Percentiles rank a stretch among this genome's conserved stretches.
Evolutionary conservation across 306 rosid genomes (phyloP).

Genomic region (Trifolium dubium): DNA sequence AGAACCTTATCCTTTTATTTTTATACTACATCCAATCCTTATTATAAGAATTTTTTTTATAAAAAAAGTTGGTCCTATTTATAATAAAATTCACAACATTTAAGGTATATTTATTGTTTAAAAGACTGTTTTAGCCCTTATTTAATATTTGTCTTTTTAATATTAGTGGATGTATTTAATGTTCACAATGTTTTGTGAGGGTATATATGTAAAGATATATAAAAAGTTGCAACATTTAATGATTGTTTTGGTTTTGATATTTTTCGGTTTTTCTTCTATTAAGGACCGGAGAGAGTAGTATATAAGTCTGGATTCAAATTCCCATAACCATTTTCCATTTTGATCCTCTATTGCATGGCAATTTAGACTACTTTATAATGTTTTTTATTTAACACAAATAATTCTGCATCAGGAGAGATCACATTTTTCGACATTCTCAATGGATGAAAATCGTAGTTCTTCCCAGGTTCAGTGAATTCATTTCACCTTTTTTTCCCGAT

Average conservation of each 20-base stretch:
- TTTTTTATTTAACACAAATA: slow-evolving; percentile 29
- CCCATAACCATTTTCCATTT: slow-evolving; percentile 20
- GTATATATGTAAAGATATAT: too few species aligned
- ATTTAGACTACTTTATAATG: slow-evolving; percentile 36
- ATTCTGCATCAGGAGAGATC: slow-evolving; percentile 70
- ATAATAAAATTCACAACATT: too few species aligned
- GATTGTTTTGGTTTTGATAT: too few species aligned
- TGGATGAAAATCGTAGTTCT: slow-evolving; percentile 72
- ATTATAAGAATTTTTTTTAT: too few species aligned
- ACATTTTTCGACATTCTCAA: slow-evolving; percentile 53
- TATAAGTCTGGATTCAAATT: slow-evolving; percentile 19
- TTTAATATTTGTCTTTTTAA: too few species aligned
- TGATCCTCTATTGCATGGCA: slow-evolving; percentile 26
- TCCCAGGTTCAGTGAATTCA: slow-evolving; percentile 66
- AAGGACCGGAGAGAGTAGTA: not conserved
- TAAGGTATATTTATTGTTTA: too few species aligned
- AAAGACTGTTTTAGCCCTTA: too few species aligned
- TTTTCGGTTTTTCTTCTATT: too few species aligned
- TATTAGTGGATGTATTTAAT: too few species aligned
- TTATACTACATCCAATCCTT: not conserved
- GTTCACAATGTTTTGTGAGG: too few species aligned
- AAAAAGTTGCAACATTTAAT: too few species aligned
- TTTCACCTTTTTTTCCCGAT: slow-evolving; percentile 1
- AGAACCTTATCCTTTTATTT: not conserved
- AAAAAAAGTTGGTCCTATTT: too few species aligned